Evolutionary conservation across 345 rosid species (phyloP).

Genomic region (Carallia pectinifolia): DNA sequence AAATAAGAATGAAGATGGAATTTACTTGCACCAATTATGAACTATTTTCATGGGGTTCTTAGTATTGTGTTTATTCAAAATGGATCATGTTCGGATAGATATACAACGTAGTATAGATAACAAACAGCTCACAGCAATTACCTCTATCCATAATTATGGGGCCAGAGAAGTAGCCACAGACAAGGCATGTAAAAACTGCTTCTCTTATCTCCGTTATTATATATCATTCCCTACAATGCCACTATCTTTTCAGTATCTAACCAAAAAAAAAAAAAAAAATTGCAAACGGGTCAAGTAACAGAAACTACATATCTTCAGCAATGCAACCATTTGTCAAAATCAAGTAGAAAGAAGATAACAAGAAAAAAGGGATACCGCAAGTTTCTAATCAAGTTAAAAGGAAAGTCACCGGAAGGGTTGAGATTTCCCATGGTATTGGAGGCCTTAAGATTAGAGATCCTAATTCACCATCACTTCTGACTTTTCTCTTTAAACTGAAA

Average conservation of each 20-base stretch:
- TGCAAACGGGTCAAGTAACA: no score
- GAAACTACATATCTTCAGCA: no score
- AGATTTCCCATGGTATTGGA: no score
- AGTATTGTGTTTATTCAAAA: conserved; percentile 31
- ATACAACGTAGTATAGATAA: neutral
- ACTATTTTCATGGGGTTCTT: conserved; percentile 81
- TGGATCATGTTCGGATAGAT: neutral
- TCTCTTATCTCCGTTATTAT: conserved; percentile 96
- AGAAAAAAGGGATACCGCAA: no score
- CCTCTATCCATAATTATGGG: no score
- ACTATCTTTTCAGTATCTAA: conserved; percentile 96
- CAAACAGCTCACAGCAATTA: conserved; percentile 28
- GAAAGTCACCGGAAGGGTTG: no score
- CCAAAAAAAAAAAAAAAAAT: no score
- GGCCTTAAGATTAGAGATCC: no score
- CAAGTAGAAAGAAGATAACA: neutral
- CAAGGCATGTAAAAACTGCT: conserved; percentile 83
- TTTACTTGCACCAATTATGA: conserved; percentile 88
- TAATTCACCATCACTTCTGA: no score
- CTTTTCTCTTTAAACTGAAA: no score
- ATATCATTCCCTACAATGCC: conserved; percentile 89
- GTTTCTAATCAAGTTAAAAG: conserved; percentile 41
- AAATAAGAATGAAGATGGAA: conserved; percentile 1
- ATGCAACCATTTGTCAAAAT: neutral
- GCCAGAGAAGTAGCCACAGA: no score